Evolutionary conservation across 805 yeast species (phyloP).

Genomic region (Candida dajiaensis): DNA sequence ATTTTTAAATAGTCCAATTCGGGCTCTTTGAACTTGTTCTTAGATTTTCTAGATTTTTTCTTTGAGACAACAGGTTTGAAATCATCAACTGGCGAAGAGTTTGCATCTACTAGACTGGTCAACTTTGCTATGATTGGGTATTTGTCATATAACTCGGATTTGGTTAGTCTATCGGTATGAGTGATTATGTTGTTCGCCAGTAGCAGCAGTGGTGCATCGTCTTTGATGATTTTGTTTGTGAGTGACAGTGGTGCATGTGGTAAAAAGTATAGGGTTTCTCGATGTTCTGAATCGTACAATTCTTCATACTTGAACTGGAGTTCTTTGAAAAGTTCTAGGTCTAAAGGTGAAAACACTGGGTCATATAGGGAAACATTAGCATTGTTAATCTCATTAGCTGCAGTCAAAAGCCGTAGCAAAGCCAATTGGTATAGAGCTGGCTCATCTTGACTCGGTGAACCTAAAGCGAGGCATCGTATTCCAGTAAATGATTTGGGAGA

Average conservation of each 20-base stretch:
- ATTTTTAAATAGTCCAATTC: conserved; percentile 27
- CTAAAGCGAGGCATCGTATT: conserved; percentile 68
- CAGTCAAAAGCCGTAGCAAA: conserved; percentile 37
- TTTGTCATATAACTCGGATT: conserved; percentile 33
- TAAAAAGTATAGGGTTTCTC: conserved; percentile 44
- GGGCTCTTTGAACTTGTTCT: conserved; percentile 24
- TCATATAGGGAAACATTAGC: conserved; percentile 48
- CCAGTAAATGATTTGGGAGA: conserved; percentile 10
- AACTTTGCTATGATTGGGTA: conserved; percentile 38
- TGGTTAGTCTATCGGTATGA: conserved; percentile 50
- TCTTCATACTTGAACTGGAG: conserved; percentile 18
- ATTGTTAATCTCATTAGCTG: conserved; percentile 15
- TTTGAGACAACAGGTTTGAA: conserved; percentile 11
- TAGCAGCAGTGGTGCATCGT: conserved; percentile 31
- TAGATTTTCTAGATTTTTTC: conserved; percentile 23
- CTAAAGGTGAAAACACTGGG: conserved; percentile 52
- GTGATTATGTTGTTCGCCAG: conserved; percentile 47
- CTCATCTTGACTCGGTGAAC: conserved; percentile 53
- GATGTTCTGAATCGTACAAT: conserved; percentile 4
- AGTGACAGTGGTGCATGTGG: conserved; percentile 71
- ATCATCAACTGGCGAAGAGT: conserved; percentile 12
- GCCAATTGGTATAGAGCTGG: conserved; percentile 67
- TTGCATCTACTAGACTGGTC: conserved; percentile 20
- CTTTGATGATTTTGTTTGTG: conserved; percentile 35
- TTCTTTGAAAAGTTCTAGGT: conserved; percentile 29